Percentiles rank a stretch among this genome's conserved stretches.
Conservation (phyloP, 495 filamentous ascomycete genomes). For the Podospora tetraspora region DNA sequence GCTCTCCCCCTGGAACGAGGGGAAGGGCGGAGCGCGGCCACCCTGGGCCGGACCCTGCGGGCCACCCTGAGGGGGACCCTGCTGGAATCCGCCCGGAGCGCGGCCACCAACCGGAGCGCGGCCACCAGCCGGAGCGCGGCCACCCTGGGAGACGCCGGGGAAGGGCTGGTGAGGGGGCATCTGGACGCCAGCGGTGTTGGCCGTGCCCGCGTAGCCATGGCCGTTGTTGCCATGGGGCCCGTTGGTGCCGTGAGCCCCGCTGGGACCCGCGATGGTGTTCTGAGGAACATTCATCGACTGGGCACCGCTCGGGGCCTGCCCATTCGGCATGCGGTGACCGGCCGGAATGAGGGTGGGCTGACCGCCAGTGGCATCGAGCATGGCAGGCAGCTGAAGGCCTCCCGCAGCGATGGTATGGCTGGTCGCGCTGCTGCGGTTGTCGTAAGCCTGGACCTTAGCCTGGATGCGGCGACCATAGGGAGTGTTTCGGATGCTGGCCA, state of each 20-base stretch:
- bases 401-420: conserved; percentile 5
- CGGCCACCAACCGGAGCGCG: conserved; percentile 1
- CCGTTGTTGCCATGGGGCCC: conserved; percentile 12
- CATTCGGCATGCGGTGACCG: conserved; percentile 21
- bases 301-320: conserved; percentile 20
- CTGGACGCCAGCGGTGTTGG: background rate
- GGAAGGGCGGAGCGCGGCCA: conserved; percentile 21
- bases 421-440: conserved; percentile 25
- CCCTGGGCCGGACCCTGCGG: conserved; percentile 24
- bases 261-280: background rate
- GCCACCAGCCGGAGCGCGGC: conserved; percentile 13
- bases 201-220: background rate
- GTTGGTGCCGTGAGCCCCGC: conserved; percentile 12
- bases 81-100: conserved; percentile 20
- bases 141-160: background rate
- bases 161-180: background rate
- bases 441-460: conserved; percentile 63
- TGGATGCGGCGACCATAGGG: conserved; percentile 91
- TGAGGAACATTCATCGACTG: conserved; percentile 24
- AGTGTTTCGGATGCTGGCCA: conserved; percentile 76
- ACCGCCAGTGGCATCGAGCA: conserved; percentile 36
- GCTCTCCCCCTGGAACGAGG: conserved; percentile 18
- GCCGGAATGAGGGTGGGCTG: conserved; percentile 36
- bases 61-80: conserved; percentile 23
- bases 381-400: conserved; percentile 29